These are phyloP conservation scores for Candida easanensis DNA, from an alignment of 805 yeast species.

Conservation along the genomic window DNA sequence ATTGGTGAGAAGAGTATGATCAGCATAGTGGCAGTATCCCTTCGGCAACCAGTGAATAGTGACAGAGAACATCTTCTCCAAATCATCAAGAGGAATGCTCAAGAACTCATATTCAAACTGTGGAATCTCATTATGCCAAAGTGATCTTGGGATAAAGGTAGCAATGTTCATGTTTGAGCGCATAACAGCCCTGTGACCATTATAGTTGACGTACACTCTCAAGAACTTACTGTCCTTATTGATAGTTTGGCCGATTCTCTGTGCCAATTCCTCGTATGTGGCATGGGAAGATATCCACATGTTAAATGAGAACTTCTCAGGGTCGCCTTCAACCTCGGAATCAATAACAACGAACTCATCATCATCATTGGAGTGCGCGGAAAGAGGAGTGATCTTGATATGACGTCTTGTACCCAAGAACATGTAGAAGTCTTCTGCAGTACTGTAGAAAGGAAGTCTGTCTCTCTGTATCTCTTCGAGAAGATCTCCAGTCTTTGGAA, in stretches of 20 bases:
- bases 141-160: slow-evolving; percentile 33
- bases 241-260: slow-evolving; percentile 53
- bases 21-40: slow-evolving; percentile 67
- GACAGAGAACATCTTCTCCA: slow-evolving; percentile 70
- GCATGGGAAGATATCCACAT: slow-evolving; percentile 69
- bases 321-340: slow-evolving; percentile 19
- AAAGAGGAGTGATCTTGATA: slow-evolving; percentile 46
- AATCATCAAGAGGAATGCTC: slow-evolving; percentile 68
- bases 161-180: slow-evolving; percentile 32
- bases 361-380: slow-evolving; percentile 38
- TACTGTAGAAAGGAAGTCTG: slow-evolving; percentile 32
- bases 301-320: slow-evolving; percentile 37
- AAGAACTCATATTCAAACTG: slow-evolving; percentile 73
- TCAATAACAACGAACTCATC: slow-evolving; percentile 49
- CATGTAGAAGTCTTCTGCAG: slow-evolving; percentile 46
- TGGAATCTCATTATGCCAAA: slow-evolving; percentile 34
- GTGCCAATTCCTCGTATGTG: slow-evolving; percentile 56
- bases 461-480: slow-evolving; percentile 6
- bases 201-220: slow-evolving; percentile 61
- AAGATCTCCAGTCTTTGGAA: slow-evolving; percentile 22
- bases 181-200: slow-evolving; percentile 54
- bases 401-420: slow-evolving; percentile 61
- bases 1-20: slow-evolving; percentile 68
- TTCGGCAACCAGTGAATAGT: slow-evolving; percentile 70
- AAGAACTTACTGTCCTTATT: slow-evolving; percentile 57